Evolutionary conservation across 1,284 basidiomycete genomes (phyloP).

Genomic region (Puccinia sorghi): DNA sequence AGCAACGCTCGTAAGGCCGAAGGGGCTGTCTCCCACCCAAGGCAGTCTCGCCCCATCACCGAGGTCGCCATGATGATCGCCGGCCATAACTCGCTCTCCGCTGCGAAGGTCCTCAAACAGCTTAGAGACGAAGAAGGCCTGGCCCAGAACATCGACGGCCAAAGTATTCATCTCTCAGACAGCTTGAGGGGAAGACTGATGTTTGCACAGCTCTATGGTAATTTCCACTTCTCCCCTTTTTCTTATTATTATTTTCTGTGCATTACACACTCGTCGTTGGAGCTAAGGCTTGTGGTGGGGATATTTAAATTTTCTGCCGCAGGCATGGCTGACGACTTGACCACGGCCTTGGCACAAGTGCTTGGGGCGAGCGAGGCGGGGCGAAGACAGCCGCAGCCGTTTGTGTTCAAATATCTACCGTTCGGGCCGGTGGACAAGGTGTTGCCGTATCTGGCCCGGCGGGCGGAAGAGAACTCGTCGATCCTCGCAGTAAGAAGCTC

Average conservation of each 20-base stretch:
- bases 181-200: conserved; percentile 37
- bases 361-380: not conserved
- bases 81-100: conserved; percentile 28
- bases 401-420: conserved; percentile 40
- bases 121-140: conserved; percentile 37
- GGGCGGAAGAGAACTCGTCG: conserved; percentile 37
- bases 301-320: not conserved
- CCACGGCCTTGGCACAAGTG: conserved; percentile 17
- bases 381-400: conserved; percentile 18
- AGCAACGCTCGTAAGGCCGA: not conserved
- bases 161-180: conserved; percentile 15
- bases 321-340: conserved; percentile 46
- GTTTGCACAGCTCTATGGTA: conserved; percentile 49
- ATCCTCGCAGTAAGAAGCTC: conserved; percentile 13
- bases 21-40: not conserved
- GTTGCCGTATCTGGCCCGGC: conserved; percentile 33
- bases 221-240: not conserved
- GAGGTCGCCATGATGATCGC: conserved; percentile 32
- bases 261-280: not conserved
- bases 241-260: not conserved
- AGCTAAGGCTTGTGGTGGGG: not conserved
- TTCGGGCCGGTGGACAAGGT: conserved; percentile 35
- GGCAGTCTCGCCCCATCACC: not conserved
- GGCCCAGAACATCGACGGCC: not conserved
- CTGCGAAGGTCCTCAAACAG: conserved; percentile 24